Base-by-base conservation (phyloP, 352 stramenopile genomes). In the Phytophthora citricola region DNA sequence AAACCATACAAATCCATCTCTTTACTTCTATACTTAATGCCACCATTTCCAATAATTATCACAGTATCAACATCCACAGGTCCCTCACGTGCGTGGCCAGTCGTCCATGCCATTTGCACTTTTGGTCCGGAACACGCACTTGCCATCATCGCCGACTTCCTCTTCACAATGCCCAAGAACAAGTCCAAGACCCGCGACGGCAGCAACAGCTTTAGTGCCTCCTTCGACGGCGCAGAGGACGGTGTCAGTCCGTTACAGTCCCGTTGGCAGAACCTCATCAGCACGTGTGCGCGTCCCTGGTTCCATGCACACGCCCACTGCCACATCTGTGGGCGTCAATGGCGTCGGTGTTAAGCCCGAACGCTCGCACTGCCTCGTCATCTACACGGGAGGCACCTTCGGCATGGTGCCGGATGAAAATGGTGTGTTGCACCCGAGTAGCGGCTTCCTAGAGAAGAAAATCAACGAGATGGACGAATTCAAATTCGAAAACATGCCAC, bases 351-450 rank as follows among this genome's bases (percentile, higher is more conserved):
- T 66, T 46, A 64, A 58, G 22, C 53, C 69, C 5, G 68, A 82
- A 39, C 83, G 80, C 36, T 54, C 84, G 53, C 84, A 84, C 51
- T 93, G 83, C 50, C 80, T 98, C 15, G 77, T 97, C 40, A 83
- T 98, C 64, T 97, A 97, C 79, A 97, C 89, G 15, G 92, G 92
- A 46, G 92, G 92, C 40, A 98, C 92, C 9, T 97, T 98, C 60
- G 92, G 90, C 58, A 98, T 98, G 91, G 80, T 93, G 45, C 84
- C 82, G 1, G 80, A 95, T 53, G 75, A 71, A 6, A 67, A 81
- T 12, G 89, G 89, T 12, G 81, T 91, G 70, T 70, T 97, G 58
- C 85, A 95, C 67, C 91, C 91, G 31, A 87, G 78, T 29, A 92
- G 75, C 22, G 91, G 91, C 51, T 97, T 97, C 51, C 64, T 97